Base-by-base conservation (phyloP, 2,329 filamentous ascomycete genomes). In the Pseudocercospora eumusae region DNA sequence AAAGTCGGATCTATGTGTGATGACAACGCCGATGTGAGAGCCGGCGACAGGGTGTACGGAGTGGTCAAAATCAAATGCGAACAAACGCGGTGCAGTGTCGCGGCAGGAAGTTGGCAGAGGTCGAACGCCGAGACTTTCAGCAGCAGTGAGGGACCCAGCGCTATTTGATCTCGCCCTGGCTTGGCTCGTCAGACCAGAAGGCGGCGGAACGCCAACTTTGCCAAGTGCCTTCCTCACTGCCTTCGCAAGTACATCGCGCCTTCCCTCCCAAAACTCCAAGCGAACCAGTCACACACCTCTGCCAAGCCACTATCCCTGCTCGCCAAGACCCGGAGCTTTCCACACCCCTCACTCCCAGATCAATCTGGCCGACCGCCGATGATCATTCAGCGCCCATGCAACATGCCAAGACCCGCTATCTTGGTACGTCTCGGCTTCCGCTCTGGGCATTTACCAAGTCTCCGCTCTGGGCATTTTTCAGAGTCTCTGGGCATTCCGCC, bases 401-500 rank as follows among this genome's bases (percentile, higher is more conserved):
- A 27, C 25, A 40, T 42, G 53, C 56, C 53, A 63, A 60, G 61
- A 27, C 56, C 58, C 56, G 61, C 56, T 28, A 21, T 52, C 56
- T 62, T 56, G 53, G 57, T 8, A 53, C n/a, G 7, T 40, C 21
- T 52, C 57, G 47, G 47, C 47, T 44, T 60, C 61, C 61, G 61
- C 61, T 62, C 47, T 52, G 18, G 45, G 31, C 60, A 57, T 25
- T n/a, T 50, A 23, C 47, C 21, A 25, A 40, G 36, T n/a, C 36
- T 25, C 25, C 47, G 21, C 21, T 52, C 47, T 52, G 21, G 47
- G 47, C 47, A 31, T 52, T 28, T 6, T 40, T 40, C 36, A 40
- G 36, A 40, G 36, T 61, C 53, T 56, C 60, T 54, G 28, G 60
- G 60, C 56, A 55, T 60, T 62, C 60, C 60, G 60, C 60, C 55